Evolutionary conservation across 148 eudicot species (phyloP).

Genomic region (Nyssa sinensis): DNA sequence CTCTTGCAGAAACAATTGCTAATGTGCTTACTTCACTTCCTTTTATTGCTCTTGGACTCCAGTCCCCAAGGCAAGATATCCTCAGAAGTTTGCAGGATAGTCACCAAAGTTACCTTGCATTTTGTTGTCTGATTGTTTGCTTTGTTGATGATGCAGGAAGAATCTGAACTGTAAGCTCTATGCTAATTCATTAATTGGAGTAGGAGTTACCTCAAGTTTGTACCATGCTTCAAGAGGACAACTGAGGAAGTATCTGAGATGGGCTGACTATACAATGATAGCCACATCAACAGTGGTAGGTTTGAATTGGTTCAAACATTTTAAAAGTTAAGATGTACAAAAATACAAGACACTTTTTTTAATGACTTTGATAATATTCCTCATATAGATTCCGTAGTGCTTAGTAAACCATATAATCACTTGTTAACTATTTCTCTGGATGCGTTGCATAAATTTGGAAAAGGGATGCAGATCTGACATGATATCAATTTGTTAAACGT

Average conservation of each 20-base stretch:
- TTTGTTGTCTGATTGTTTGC: slow-evolving; percentile 13
- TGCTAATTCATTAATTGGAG: slow-evolving; percentile 96
- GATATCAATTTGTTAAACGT: neutral
- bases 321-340: too few species aligned
- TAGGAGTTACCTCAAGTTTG: slow-evolving; percentile 87
- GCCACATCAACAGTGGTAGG: slow-evolving; percentile 89
- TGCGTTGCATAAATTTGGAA: too few species aligned
- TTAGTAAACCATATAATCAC: neutral
- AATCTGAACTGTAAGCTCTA: slow-evolving; percentile 73
- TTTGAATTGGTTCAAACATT: neutral
- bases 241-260: slow-evolving; percentile 72
- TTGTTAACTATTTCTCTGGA: neutral
- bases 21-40: slow-evolving; percentile 95
- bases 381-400: neutral
- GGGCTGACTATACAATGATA: slow-evolving; percentile 96
- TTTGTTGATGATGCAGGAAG: slow-evolving; percentile 56
- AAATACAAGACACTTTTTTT: too few species aligned
- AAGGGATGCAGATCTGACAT: neutral
- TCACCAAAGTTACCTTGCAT: neutral
- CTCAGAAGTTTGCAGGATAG: neutral
- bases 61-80: slow-evolving; percentile 72
- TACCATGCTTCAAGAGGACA: slow-evolving; percentile 93
- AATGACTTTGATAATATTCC: too few species aligned
- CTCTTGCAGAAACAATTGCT: slow-evolving; percentile 67
- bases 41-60: slow-evolving; percentile 83